Conservation (phyloP, 1,284 basidiomycete genomes). For the Melanopsichium pennsylvanicum region DNA sequence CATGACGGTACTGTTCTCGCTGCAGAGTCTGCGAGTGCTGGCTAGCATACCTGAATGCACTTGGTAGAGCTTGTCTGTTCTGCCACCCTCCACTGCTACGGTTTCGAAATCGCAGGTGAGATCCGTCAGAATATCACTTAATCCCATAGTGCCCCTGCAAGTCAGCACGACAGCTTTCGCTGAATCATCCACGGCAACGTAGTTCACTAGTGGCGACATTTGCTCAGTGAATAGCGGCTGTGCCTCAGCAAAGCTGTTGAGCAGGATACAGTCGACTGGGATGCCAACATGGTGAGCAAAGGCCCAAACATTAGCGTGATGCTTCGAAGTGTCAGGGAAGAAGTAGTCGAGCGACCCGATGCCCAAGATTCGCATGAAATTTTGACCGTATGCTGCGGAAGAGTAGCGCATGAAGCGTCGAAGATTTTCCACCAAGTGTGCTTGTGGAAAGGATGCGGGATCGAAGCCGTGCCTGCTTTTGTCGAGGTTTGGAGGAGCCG, state of each 20-base stretch:
- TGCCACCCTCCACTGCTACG: conserved; percentile 67
- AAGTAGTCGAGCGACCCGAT: conserved; percentile 68
- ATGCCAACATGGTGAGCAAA: conserved; percentile 68
- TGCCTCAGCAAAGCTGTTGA: conserved; percentile 68
- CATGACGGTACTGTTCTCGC: conserved; percentile 67
- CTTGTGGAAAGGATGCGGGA: conserved; percentile 65
- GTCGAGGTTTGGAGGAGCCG: conserved; percentile 13
- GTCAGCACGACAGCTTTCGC: conserved; percentile 68
- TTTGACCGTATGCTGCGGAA: conserved; percentile 60
- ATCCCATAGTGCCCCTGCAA: conserved; percentile 69
- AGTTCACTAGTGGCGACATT: conserved; percentile 68
- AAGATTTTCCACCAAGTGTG: conserved; percentile 68
- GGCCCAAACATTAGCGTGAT: conserved; percentile 68
- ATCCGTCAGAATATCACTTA: conserved; percentile 70
- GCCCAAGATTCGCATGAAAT: conserved; percentile 69
- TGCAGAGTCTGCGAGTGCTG: conserved; percentile 67
- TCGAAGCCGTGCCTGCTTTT: conserved; percentile 24
- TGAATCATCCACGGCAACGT: conserved; percentile 69
- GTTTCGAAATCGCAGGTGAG: conserved; percentile 69
- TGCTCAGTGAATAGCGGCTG: conserved; percentile 50
- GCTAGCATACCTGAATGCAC: conserved; percentile 70
- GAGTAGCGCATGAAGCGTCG: conserved; percentile 69
- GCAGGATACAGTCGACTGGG: conserved; percentile 68
- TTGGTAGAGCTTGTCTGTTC: conserved; percentile 66
- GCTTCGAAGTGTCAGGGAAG: conserved; percentile 68